Evolutionary conservation across 164 flowering plant species (phyloP).

Genomic region (Litsea cubeba): DNA sequence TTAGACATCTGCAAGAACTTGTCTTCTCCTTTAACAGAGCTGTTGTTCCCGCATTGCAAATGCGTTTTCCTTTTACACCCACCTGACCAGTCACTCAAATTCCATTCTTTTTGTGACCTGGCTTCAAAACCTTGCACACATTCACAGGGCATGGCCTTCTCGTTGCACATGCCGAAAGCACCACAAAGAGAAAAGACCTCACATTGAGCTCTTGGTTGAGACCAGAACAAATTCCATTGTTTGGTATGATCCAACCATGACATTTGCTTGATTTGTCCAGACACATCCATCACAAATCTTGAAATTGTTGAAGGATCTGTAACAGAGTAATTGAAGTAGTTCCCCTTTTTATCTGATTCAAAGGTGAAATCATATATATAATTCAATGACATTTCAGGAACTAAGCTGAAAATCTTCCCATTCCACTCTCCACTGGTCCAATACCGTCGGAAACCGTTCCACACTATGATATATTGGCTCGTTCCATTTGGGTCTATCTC

Average conservation of each 20-base stretch:
- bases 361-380: constrained; percentile 17
- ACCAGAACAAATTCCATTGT: constrained; percentile 23
- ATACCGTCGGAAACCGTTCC: constrained; percentile 12
- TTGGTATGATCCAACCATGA: constrained; percentile 7
- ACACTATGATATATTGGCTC: constrained; percentile 2
- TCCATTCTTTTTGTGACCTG: constrained; percentile 12
- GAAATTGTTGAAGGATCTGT: neutral
- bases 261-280: constrained; percentile 22
- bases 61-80: constrained; percentile 24
- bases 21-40: neutral
- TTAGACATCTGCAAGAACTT: neutral
- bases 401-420: constrained; percentile 4
- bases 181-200: constrained; percentile 22
- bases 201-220: constrained; percentile 17
- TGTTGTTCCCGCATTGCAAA: constrained; percentile 15
- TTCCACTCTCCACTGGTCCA: constrained; percentile 22
- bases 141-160: constrained; percentile 5
- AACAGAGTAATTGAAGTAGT: constrained; percentile 17
- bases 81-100: constrained; percentile 9
- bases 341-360: neutral
- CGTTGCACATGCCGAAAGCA: constrained; percentile 19
- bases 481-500: constrained; percentile 7
- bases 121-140: constrained; percentile 22
- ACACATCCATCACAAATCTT: constrained; percentile 17
- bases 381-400: constrained; percentile 21